Evolutionary conservation across 495 filamentous ascomycete genomes (phyloP).

Genomic region (Daldinia caldariorum): DNA sequence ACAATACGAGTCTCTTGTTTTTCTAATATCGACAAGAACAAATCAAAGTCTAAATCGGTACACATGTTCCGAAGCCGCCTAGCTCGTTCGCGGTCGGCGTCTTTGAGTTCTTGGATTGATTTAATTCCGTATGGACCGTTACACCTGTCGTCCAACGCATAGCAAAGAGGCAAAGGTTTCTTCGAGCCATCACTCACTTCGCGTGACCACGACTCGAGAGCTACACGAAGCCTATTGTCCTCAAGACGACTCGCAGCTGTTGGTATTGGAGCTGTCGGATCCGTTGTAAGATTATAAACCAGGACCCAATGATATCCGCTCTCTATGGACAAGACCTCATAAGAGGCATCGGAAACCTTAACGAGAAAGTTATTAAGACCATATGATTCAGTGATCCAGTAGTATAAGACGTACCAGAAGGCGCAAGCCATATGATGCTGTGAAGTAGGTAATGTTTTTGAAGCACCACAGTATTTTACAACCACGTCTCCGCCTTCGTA

Average conservation of each 20-base stretch:
- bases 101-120: slow-evolving; percentile 53
- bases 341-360: slow-evolving; percentile 62
- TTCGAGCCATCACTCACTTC: not conserved
- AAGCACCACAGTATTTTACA: slow-evolving; percentile 52
- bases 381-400: not conserved
- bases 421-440: slow-evolving; percentile 51
- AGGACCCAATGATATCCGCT: slow-evolving; percentile 63
- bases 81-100: slow-evolving; percentile 48
- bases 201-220: slow-evolving; percentile 39
- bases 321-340: slow-evolving; percentile 62
- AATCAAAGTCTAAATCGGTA: slow-evolving; percentile 44
- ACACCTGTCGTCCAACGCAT: slow-evolving; percentile 60
- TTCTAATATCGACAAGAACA: slow-evolving; percentile 54
- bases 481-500: slow-evolving; percentile 64
- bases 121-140: slow-evolving; percentile 55
- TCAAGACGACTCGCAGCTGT: slow-evolving; percentile 23
- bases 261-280: slow-evolving; percentile 16
- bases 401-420: slow-evolving; percentile 53
- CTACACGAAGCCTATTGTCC: slow-evolving; percentile 23
- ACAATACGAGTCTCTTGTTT: slow-evolving; percentile 12
- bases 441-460: slow-evolving; percentile 52
- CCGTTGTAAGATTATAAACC: slow-evolving; percentile 63
- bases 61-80: slow-evolving; percentile 48
- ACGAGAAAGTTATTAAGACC: slow-evolving; percentile 15
- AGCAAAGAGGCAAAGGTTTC: slow-evolving; percentile 42